Base-by-base conservation (phyloP, 768 basidiomycete species). In the Porphyrellus cyaneotinctus region DNA sequence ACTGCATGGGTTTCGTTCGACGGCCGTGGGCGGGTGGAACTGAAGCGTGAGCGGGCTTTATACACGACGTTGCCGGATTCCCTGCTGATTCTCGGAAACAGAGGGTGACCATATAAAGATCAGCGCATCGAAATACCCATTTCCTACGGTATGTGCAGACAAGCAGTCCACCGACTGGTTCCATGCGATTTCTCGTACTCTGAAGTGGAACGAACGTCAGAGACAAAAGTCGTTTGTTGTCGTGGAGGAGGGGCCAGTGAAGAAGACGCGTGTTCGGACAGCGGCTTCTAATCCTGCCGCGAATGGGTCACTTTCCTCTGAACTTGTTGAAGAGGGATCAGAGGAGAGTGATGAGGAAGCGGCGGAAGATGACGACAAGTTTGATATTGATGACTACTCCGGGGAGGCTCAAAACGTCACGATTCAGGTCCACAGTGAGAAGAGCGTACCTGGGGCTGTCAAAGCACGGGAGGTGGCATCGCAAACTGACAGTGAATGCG, bases 101-200 rank as follows among this genome's bases (percentile, higher is more conserved):
- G 95, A 98, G 86, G 97, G 97, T 37, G 97, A 99, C 64, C 95
- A 98, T 67, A 97, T 99, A 75, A 98, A 95, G 73, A 87, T 99
- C 52, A 94, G 90, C 1, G 95, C 97, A 0, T 97, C 94, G 1
- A 91, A 87, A 66, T 99, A 91, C 69, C 97, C 97, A 6, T 98
- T 98, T 79, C 97, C 97, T 8, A 98, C 97, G 4, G 94, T 99
- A 7, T 98, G 95, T 64, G 93, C 92, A 8, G 91, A 97, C 67
- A 97, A 95, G 57, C 95, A 97, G 66, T 97, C 94, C 18, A 91
- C 91, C 3, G 97, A 99, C 65, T 99, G 97, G 97, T 98, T 99
- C 83, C 85, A 92, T 56, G 82, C 95, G 5, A 98, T 99, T 57
- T 91, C 92, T 32, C 82, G 97, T 22, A 99, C 95, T 10, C 77